A percentile compares a stretch with the other conserved stretches of the same genome.
phyloP scores from a whole-genome alignment of 2,329 filamentous ascomycete species.

The Hansfordia pulvinata region DNA sequence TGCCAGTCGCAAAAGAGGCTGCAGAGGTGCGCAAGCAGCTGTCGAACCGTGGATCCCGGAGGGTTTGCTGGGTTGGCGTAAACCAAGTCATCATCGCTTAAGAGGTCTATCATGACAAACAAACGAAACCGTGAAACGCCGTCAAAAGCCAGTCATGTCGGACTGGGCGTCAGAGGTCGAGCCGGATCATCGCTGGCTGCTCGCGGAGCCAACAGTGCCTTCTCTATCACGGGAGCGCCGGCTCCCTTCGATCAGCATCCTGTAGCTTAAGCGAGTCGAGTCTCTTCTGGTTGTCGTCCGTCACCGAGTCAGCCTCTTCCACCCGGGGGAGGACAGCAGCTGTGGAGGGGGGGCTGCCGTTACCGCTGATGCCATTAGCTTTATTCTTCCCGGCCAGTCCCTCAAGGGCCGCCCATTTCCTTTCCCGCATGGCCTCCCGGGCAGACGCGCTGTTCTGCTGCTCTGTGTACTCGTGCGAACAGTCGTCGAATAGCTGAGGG shows the following conservation, averaged over 20 bases:
- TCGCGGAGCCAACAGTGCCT: slow-evolving; percentile 40
- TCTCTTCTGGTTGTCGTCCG: slow-evolving; percentile 74
- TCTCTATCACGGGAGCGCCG: slow-evolving; percentile 46
- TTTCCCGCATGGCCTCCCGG: slow-evolving; percentile 67
- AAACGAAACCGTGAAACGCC: not conserved
- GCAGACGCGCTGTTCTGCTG: slow-evolving; percentile 86
- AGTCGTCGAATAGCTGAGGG: slow-evolving; percentile 95
- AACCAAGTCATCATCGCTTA: no score
- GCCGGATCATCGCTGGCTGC: slow-evolving; percentile 33
- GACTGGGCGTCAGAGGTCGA: no score
- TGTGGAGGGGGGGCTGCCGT: slow-evolving; percentile 21
- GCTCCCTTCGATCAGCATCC: slow-evolving; percentile 55
- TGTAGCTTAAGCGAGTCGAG: slow-evolving; percentile 84
- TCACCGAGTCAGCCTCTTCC: slow-evolving; percentile 67
- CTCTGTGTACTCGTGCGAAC: slow-evolving; percentile 95
- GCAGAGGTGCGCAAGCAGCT: no score
- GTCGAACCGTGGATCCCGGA: no score
- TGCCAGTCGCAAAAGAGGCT: no score
- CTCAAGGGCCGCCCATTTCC: slow-evolving; percentile 77
- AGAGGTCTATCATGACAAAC: slow-evolving; percentile 1
- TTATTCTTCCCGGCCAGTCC: slow-evolving; percentile 66
- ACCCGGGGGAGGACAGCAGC: slow-evolving; percentile 31
- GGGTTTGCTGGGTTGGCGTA: no score
- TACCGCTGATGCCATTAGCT: slow-evolving; percentile 20
- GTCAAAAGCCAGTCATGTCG: not conserved